These are phyloP conservation scores for Trichoderma pleuroti DNA, from an alignment of 2,329 filamentous ascomycete genomes.

Conservation along the genomic window DNA sequence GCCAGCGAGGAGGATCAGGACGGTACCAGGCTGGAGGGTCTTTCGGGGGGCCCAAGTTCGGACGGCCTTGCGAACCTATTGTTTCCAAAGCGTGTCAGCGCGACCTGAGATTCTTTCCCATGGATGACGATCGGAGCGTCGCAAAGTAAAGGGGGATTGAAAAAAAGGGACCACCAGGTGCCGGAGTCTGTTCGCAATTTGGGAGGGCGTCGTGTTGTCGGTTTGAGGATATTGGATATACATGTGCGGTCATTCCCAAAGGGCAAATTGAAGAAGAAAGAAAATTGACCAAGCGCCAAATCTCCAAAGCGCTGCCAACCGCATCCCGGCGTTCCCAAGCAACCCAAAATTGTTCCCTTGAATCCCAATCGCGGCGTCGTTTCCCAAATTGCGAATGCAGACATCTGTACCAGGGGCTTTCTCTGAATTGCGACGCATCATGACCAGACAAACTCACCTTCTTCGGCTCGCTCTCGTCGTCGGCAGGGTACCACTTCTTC, in stretches of 20 bases:
- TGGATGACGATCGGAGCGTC: not conserved
- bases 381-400: conserved; percentile 14
- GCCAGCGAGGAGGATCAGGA: conserved; percentile 98
- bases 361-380: conserved; percentile 4
- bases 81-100: conserved; percentile 32
- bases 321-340: not conserved
- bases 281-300: not conserved
- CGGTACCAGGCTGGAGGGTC: conserved; percentile 87
- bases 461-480: conserved; percentile 84
- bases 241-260: not conserved
- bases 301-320: not conserved
- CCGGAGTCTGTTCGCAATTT: conserved; percentile 14
- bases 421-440: conserved; percentile 23
- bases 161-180: not conserved
- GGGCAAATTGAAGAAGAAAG: not conserved
- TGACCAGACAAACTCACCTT: conserved; percentile 69
- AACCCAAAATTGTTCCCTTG: not conserved
- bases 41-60: conserved; percentile 83
- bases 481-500: conserved; percentile 97
- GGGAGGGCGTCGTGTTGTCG: not conserved
- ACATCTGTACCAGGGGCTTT: conserved; percentile 3
- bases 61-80: conserved; percentile 88
- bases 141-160: not conserved
- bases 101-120: not conserved
- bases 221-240: not conserved